Evolutionary conservation across 352 stramenopile species (phyloP), one percentile per base, ranked within the genome.

Genomic region (Peronospora belbahrii): DNA sequence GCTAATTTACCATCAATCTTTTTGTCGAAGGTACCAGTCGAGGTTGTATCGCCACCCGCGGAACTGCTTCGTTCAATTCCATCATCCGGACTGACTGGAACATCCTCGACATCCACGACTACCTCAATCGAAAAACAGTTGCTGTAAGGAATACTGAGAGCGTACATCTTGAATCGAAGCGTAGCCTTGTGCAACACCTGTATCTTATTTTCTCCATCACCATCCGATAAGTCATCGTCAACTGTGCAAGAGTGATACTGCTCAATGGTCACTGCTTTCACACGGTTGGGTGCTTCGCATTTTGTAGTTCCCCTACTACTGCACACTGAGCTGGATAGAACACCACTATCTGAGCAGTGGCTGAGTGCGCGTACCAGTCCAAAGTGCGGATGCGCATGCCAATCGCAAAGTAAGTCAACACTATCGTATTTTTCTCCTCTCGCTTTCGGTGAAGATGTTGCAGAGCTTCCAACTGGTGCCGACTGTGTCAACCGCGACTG

Each of bases 61-160:
- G 6, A 42, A 36, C 18, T 45, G n/a, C n/a, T 6, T 20, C 15
- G 14, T 1, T 56, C 34, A 15, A 49, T 39, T 4, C 11, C 18
- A 6, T 31, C 39, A 23, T 48, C 34, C 3, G 41, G 28, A 39
- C 5, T 40, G 9, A 22, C 39, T 4, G 31, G 13, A 6, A 60
- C 40, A 32, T 80, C 61, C 23, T 76, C 52, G 6, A 73, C 49
- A 35, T 85, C 71, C 18, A 83, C 56, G 13, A 80, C 41, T 4
- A 66, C 67, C 48, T 85, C 74, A 24, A 83, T 61, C 2, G 74
- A 85, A 25, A 82, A 81, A 31, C 66, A 75, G 42, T 85, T 83
- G 57, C 69, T 83, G 36, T 70, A 74, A 0, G 71, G 74, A 18
- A 82, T 72, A 33, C 71, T 79, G 28, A 83, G 65, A 5, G 66